Percentiles rank a stretch among this genome's conserved stretches.
Evolutionary conservation across 306 rosid species (phyloP).

Genomic region (Cicer pinnatifidum): DNA sequence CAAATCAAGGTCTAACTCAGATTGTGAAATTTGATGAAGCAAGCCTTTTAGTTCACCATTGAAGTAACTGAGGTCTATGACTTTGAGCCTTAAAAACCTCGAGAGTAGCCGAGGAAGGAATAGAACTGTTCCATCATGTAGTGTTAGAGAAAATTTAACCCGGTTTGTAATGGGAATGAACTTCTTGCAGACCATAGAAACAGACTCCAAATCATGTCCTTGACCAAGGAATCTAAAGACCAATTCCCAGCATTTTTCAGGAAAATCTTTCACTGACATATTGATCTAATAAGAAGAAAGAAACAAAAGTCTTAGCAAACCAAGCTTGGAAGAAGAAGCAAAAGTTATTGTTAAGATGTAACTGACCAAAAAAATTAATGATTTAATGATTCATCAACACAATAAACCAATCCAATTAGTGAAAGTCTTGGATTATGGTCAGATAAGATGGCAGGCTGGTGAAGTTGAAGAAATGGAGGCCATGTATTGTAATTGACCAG

Average conservation of each 20-base stretch:
- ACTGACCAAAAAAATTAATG: background rate
- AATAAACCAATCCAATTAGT: background rate
- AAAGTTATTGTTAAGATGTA: background rate
- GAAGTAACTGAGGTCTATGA: conserved; percentile 53
- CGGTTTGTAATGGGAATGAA: conserved; percentile 59
- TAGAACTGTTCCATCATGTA: conserved; percentile 42
- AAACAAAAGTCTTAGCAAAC: background rate
- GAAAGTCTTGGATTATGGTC: conserved; percentile 30
- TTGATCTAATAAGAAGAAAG: conserved; percentile 6
- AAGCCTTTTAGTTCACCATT: conserved; percentile 49
- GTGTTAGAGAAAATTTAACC: conserved; percentile 50
- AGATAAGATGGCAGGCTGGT: background rate
- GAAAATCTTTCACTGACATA: conserved; percentile 30
- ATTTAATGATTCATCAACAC: conserved; percentile 26
- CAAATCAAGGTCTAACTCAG: conserved; percentile 60
- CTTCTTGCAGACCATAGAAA: conserved; percentile 69
- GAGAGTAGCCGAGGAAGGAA: conserved; percentile 54
- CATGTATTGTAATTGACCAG: conserved; percentile 30
- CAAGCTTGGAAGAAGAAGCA: background rate
- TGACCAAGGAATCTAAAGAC: background rate
- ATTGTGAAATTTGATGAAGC: conserved; percentile 55
- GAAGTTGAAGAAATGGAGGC: background rate
- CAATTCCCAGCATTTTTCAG: conserved; percentile 71
- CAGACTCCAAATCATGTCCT: conserved; percentile 39
- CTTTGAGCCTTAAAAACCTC: conserved; percentile 60